Percentiles rank a stretch among this genome's conserved stretches.
These are phyloP conservation scores for Erythrophleum ivorense DNA, from an alignment of 331 rosid species.

Conservation along the genomic window DNA sequence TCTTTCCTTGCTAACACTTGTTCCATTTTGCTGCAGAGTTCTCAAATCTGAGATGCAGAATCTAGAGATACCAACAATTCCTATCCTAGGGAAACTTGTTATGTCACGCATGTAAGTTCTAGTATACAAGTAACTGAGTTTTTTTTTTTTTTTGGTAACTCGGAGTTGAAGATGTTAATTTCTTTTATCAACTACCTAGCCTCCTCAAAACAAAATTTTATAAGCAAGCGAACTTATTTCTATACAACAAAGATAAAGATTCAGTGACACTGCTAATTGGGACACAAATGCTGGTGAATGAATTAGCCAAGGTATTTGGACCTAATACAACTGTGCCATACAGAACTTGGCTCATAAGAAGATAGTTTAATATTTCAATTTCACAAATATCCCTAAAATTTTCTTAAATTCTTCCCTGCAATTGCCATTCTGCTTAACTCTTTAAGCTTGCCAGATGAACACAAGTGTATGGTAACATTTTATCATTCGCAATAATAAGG, in stretches of 20 bases:
- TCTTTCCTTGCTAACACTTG: background rate
- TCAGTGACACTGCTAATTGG: conserved; percentile 72
- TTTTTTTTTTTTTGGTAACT: background rate
- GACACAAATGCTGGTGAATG: conserved; percentile 57
- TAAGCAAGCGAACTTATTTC: background rate
- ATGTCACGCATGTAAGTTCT: conserved; percentile 59
- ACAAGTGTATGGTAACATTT: too few relatives aligned
- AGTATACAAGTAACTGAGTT: conserved; percentile 60
- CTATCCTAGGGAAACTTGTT: conserved; percentile 59
- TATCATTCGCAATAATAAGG: too few relatives aligned
- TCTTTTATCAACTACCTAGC: too few relatives aligned
- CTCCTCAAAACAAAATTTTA: too few relatives aligned
- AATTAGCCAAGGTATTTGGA: conserved; percentile 54
- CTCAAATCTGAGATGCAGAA: conserved; percentile 59
- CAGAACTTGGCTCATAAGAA: conserved; percentile 71
- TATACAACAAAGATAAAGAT: conserved; percentile 77
- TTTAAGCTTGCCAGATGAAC: background rate
- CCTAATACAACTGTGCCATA: conserved; percentile 65
- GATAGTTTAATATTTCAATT: conserved; percentile 51
- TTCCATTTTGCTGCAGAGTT: conserved; percentile 35
- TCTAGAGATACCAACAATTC: conserved; percentile 69
- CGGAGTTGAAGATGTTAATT: conserved; percentile 14
- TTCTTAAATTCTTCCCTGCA: background rate
- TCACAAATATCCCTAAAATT: background rate
- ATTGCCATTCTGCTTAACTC: background rate